Base-by-base conservation (phyloP, 805 yeast genomes). In the Starmera amethionina region DNA sequence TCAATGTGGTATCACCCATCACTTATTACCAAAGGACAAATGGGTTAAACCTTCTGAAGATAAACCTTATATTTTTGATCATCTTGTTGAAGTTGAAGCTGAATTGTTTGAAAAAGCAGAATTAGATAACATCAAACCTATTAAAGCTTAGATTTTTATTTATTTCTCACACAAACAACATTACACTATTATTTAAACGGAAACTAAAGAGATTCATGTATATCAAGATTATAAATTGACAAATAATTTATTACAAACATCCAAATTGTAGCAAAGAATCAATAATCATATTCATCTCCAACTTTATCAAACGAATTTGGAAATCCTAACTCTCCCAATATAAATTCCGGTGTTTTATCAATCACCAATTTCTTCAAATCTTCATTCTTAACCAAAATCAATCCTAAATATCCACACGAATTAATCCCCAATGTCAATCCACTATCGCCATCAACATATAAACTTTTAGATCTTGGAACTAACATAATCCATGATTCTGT, bases 11-110 rank as follows among this genome's bases (percentile, higher is more conserved):
- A 71, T 89, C 51, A 72, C 89, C 42, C 95, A 87, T 63, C 88
- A 84, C 57, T 65, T 93, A 46, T 74, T 93, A 55, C 95, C 97
- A 55, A 72, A 76, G 46, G 73, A 74, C 57, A 81, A 90, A 67
- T 82, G 81, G 55, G 70, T 85, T 46, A 76, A 79, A 62, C 76
- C 87, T 28, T 85, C 79, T 58, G 90, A 90, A 47, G 95, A 86
- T 63, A 65, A 66, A 42, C 83, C 83, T 53, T 89, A 88, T 70
- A 73, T 93, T 59, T 65, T 84, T 44, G 97, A 96, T 52, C 84
- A 83, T 70, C 70, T 93, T 46, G 75, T 89, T 58, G 97, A 93
- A 72, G 94, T 90, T 46, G 97, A 93, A 72, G 86, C 85, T 55
- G 97, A 86, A 65, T 82, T 79, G 38, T 71, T 74, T 48, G 98